These are phyloP conservation scores for Blastomyces gilchristii DNA, from an alignment of 2,329 filamentous ascomycete species.

Conservation along the genomic window DNA sequence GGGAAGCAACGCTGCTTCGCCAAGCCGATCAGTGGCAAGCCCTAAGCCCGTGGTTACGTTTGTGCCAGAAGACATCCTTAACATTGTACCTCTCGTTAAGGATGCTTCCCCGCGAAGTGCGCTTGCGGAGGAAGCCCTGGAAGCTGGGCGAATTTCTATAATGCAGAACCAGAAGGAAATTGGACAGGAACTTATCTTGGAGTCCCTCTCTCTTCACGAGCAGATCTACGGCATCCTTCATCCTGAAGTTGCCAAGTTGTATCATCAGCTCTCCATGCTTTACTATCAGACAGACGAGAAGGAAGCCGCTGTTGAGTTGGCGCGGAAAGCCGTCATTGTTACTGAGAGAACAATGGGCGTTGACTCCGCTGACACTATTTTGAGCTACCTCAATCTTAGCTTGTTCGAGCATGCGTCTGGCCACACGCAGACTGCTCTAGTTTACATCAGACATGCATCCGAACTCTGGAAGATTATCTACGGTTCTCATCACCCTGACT, in stretches of 20 bases:
- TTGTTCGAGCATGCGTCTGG: constrained; percentile 87
- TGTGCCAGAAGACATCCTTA: constrained; percentile 72
- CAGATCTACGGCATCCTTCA: constrained; percentile 98
- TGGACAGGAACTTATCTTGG: constrained; percentile 88
- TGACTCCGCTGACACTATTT: constrained; percentile 84
- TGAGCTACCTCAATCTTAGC: constrained; percentile 92
- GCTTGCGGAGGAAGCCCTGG: constrained; percentile 87
- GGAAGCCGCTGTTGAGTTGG: constrained; percentile 85
- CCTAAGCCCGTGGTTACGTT: constrained; percentile 53
- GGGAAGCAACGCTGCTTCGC: constrained; percentile 41
- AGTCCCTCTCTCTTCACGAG: constrained; percentile 90
- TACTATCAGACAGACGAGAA: constrained; percentile 99
- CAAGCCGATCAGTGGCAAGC: constrained; percentile 34
- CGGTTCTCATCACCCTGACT: constrained; percentile 85
- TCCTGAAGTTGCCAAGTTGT: constrained; percentile 88
- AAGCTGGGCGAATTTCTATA: constrained; percentile 92
- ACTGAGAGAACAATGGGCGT: constrained; percentile 88
- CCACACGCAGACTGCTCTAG: constrained; percentile 77
- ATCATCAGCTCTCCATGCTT: constrained; percentile 88
- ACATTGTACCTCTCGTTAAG: constrained; percentile 89
- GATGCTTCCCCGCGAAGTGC: constrained; percentile 84
- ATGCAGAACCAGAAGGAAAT: constrained; percentile 91
- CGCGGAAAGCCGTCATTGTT: constrained; percentile 92
- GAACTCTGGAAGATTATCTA: constrained; percentile 97
- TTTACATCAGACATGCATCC: constrained; percentile 83